Conservation (phyloP, 2,329 filamentous ascomycete species). For the Diaporthe helianthi region DNA sequence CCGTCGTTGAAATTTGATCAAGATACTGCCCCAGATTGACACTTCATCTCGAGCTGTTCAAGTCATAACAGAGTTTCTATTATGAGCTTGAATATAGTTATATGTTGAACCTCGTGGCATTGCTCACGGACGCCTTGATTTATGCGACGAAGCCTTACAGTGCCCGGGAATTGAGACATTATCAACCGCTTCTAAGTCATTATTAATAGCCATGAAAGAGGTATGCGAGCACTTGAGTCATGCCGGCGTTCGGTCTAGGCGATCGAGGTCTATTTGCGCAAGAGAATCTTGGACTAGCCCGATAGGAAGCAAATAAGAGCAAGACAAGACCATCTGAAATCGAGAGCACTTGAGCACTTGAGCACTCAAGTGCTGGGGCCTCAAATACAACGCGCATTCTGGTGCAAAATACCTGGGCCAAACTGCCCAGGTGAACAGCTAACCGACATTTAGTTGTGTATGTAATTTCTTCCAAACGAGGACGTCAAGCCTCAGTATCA, state of each 20-base stretch:
- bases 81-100: background rate
- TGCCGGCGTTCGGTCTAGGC: background rate
- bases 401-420: too few species aligned
- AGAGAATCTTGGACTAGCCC: background rate
- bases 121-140: background rate
- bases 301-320: background rate
- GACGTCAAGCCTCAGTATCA: background rate
- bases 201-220: background rate
- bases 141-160: background rate
- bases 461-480: background rate
- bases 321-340: background rate
- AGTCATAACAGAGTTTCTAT: background rate
- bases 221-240: constrained; percentile 15
- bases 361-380: too few species aligned
- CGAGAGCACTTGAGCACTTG: too few species aligned
- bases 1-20: too few species aligned
- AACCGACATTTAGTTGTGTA: background rate
- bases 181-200: too few species aligned
- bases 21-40: too few species aligned
- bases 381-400: background rate
- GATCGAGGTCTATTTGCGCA: background rate
- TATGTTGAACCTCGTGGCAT: background rate
- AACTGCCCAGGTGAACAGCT: too few species aligned
- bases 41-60: too few species aligned
- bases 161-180: background rate